Evolutionary conservation across 2,329 filamentous ascomycete species (phyloP), one percentile per base, ranked within the genome.

Genomic region (Aplosporella prunicola): DNA sequence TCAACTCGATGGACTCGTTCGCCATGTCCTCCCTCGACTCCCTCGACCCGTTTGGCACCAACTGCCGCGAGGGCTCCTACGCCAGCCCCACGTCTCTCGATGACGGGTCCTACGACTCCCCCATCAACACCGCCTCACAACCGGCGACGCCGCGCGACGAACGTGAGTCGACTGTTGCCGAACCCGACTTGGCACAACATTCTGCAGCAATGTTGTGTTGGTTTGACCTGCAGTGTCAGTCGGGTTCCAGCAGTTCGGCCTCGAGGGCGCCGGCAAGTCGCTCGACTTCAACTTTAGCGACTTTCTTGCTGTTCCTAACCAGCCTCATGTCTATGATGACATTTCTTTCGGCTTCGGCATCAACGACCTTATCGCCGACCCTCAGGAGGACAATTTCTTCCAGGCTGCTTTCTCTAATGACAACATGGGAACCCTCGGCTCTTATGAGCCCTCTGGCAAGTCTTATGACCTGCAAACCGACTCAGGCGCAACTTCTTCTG

Each of bases 161-260:
- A 9, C 47, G 51, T 40, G 59, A 63, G 53, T 46, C 63, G 57
- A 61, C 63, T 61, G 60, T 48, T 30, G 48, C 67, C 68, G 74
- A 80, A 67, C 74, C 83, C 78, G 85, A 93, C 75, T 69, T 77
- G 91, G 91, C 88, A 95, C 91, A 95, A 95, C 88, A 93, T 94
- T 88, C 91, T 96, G 91, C 91, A 74, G 91, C 76, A 88, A 81
- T 95, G 89, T 95, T 96, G 91, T 96, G 82, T n/a, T n/a, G n/a
- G n/a, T n/a, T n/a, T 66, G 91, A 94, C 91, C 91, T 93, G 91
- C 91, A 82, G 91, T 98, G 91, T 96, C 91, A 78, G 80, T 89
- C 83, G 82, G 76, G 68, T 31, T 39, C 29, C 40, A 36, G 22
- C 48, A n/a, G n/a, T n/a, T 56, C 55, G 48, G 44, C 42, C 46